Conservation (phyloP, 768 basidiomycete species). For the Podaxis rugospora region DNA sequence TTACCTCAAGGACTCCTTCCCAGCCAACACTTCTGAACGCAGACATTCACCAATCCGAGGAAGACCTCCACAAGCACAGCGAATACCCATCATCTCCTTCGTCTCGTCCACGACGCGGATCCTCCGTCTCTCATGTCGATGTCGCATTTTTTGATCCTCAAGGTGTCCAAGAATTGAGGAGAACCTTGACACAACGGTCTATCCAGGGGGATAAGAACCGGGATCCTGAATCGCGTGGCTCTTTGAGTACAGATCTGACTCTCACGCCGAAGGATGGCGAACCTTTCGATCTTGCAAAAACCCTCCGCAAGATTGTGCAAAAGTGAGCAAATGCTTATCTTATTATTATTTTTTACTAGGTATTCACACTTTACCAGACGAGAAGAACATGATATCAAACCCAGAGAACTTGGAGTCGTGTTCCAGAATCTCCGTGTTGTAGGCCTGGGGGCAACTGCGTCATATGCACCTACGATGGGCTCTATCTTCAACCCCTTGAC, state of each 20-base stretch:
- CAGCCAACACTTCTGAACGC: not conserved
- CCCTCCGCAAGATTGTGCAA: slow-evolving; percentile 22
- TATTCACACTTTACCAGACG: slow-evolving; percentile 28
- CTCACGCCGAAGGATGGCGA: slow-evolving; percentile 22
- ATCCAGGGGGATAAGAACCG: not conserved
- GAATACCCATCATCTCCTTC: not conserved
- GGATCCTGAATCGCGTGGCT: not conserved
- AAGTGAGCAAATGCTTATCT: slow-evolving; percentile 23
- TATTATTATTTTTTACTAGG: slow-evolving; percentile 12
- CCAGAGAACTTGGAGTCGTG: slow-evolving; percentile 54
- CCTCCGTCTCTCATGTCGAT: slow-evolving; percentile 32
- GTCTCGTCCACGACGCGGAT: slow-evolving; percentile 3
- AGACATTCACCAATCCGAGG: not conserved
- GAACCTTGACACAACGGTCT: slow-evolving; percentile 31
- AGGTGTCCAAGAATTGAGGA: slow-evolving; percentile 41
- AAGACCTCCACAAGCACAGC: not conserved
- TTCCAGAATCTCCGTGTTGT: slow-evolving; percentile 59
- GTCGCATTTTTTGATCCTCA: slow-evolving; percentile 52
- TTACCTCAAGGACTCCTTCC: not conserved
- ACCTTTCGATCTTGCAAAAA: slow-evolving; percentile 35
- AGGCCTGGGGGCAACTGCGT: slow-evolving; percentile 51
- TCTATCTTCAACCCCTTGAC: slow-evolving; percentile 53
- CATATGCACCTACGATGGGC: slow-evolving; percentile 53
- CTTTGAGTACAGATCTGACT: slow-evolving; percentile 5
- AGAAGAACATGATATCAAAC: slow-evolving; percentile 40